Evolutionary conservation across 495 filamentous ascomycete species (phyloP), one percentile per base, ranked within the genome.

Genomic region (Lindgomyces ingoldianus): DNA sequence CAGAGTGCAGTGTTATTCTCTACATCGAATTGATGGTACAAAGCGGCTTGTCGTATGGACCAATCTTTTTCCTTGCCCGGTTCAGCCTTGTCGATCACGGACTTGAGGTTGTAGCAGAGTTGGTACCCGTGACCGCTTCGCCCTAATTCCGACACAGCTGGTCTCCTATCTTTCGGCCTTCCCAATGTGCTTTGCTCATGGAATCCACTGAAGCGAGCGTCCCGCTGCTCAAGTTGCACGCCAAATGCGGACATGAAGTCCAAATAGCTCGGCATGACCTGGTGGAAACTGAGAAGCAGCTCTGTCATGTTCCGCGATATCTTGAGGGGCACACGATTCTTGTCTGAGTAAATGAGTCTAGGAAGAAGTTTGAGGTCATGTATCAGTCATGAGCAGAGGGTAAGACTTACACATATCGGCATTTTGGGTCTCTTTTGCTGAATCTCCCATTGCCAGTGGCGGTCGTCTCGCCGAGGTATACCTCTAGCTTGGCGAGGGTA

Each of bases 21-120:
- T 9, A 81, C 57, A 65, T 82, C 80, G 29, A 81, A 78, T 18
- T 76, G 77, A 60, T 81, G 78, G 61, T 79, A 73, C 4, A 79
- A 21, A 0, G 75, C 70, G 18, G 67, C 59, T 56, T 82, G 79
- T 0, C 75, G 76, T 4, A 78, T 69, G 6, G 77, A 76, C 80
- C 80, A 81, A 44, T 75, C 75, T 9, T 65, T 72, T 68, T 11
- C 62, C 39, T 48, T 30, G 42, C 24, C 18, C 46, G 11, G 3
- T 27, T 27, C 24, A 60, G 54, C 9, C 57, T 44, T 52, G 62
- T 46, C 18, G 22, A 39, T 29, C 4, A 67, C 54, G 12, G 73
- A 71, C 62, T 79, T 78, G 14, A 82, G 63, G 55, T 75, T 81
- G 62, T 79, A 82, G 51, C 77, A 79, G 18, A 81, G 57, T 45